Percentiles rank a stretch among this genome's conserved stretches.
Evolutionary conservation across 345 rosid genomes (phyloP).

Genomic region (Durio zibethinus): DNA sequence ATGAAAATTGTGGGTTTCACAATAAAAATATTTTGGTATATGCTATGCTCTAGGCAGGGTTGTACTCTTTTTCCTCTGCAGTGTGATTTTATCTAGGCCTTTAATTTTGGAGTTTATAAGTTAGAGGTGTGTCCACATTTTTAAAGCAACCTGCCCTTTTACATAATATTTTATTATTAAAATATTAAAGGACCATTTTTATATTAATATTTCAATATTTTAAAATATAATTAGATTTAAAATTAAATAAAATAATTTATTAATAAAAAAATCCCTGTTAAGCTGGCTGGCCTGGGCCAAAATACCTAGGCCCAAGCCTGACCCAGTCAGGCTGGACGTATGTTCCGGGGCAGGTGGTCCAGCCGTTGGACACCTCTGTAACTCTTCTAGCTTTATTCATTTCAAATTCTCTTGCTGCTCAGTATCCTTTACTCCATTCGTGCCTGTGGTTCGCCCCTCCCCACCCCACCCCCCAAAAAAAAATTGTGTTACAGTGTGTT

Average conservation of each 20-base stretch:
- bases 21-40: neutral
- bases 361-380: neutral
- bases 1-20: neutral
- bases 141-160: neutral
- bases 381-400: neutral
- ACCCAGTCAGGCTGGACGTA: neutral
- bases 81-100: neutral
- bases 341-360: neutral
- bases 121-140: neutral
- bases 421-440: neutral
- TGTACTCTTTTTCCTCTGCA: neutral
- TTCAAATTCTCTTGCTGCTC: neutral
- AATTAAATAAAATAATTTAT: neutral
- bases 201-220: neutral
- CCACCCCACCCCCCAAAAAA: no score
- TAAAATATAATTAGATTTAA: neutral
- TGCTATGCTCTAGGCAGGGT: neutral
- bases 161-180: neutral
- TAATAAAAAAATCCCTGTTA: neutral
- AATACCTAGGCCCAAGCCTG: neutral
- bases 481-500: constrained; percentile 1
- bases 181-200: neutral
- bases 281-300: neutral
- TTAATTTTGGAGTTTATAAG: neutral
- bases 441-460: neutral